Conservation (phyloP, 768 basidiomycete species). For the Tephrocybe sp. region DNA sequence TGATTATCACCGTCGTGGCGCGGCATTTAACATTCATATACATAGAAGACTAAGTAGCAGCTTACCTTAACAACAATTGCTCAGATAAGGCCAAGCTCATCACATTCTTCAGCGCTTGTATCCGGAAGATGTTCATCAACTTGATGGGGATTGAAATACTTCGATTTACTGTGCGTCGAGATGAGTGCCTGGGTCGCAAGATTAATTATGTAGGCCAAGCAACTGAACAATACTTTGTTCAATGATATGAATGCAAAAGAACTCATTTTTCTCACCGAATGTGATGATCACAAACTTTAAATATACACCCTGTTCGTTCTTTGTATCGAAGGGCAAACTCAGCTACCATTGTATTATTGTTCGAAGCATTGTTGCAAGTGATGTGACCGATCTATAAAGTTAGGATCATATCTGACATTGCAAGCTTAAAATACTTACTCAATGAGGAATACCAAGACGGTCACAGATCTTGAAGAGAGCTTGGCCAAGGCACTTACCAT, state of each 20-base stretch:
- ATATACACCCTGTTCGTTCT: not conserved
- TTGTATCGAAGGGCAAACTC: not conserved
- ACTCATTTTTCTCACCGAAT: not conserved
- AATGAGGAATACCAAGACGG: conserved; percentile 20
- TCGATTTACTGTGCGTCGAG: conserved; percentile 22
- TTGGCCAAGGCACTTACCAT: conserved; percentile 33
- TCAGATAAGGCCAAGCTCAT: conserved; percentile 17
- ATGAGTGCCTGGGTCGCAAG: conserved; percentile 30
- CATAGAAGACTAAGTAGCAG: no score
- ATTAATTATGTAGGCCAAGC: conserved; percentile 29
- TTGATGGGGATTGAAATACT: conserved; percentile 20
- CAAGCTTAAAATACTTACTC: not conserved
- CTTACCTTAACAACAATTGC: conserved; percentile 17
- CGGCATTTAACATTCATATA: no score
- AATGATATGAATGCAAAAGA: not conserved
- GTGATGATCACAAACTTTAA: not conserved
- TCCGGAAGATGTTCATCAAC: not conserved
- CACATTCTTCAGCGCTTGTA: not conserved
- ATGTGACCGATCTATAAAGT: conserved; percentile 2
- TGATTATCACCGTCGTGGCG: no score
- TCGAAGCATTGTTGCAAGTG: not conserved
- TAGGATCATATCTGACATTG: not conserved
- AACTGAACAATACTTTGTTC: conserved; percentile 16
- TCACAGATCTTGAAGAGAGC: conserved; percentile 35
- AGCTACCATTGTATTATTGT: conserved; percentile 5